These are phyloP conservation scores for Thalia dealbata DNA, from an alignment of 176 grass and related monocot genomes.

Conservation along the genomic window DNA sequence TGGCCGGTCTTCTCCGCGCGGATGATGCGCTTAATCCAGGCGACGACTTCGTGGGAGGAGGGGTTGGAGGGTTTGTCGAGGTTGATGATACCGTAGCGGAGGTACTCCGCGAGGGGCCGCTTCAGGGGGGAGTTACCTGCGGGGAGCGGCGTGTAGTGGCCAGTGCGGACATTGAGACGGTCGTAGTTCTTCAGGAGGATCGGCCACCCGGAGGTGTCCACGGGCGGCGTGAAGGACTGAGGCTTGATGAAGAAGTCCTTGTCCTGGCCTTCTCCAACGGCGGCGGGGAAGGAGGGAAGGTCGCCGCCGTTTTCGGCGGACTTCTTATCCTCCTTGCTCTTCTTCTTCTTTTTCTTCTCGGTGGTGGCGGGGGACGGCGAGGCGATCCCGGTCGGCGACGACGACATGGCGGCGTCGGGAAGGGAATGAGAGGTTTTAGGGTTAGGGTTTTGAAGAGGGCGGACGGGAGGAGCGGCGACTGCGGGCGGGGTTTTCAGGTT, in stretches of 20 bases:
- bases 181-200: conserved; percentile 82
- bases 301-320: neutral
- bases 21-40: conserved; percentile 84
- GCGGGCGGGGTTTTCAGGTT: conserved; percentile 8
- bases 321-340: conserved; percentile 43
- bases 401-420: conserved; percentile 37
- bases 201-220: conserved; percentile 60
- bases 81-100: conserved; percentile 82
- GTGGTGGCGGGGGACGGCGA: conserved; percentile 26
- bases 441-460: conserved; percentile 23
- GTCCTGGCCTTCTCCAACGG: neutral
- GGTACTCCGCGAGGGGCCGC: conserved; percentile 60
- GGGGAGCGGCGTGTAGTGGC: conserved; percentile 76
- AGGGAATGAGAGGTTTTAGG: neutral
- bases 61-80: conserved; percentile 96
- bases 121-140: conserved; percentile 74
- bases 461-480: neutral
- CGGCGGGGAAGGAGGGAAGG: conserved; percentile 15
- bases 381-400: conserved; percentile 27
- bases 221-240: conserved; percentile 29
- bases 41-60: conserved; percentile 92
- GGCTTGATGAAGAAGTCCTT: conserved; percentile 70
- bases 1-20: conserved; percentile 70
- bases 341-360: conserved; percentile 62
- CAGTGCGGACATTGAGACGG: conserved; percentile 71